Percentiles rank a stretch among this genome's conserved stretches.
Evolutionary conservation across 495 filamentous ascomycete species (phyloP).

Genomic region (Aspergillus diversus): DNA sequence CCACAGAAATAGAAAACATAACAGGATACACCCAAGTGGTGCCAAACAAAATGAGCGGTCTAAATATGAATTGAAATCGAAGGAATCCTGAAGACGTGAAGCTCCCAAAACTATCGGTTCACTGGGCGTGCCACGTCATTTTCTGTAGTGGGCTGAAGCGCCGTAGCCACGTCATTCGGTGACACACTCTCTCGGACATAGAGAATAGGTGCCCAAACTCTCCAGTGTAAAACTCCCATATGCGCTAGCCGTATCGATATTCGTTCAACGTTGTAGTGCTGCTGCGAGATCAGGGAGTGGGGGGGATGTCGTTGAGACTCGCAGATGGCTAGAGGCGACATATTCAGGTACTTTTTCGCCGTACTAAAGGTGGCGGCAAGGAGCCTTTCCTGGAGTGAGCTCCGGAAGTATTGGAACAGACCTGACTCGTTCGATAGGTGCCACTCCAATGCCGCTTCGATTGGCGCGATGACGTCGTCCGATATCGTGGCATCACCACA

Average conservation of each 20-base stretch:
- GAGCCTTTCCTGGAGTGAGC: constrained; percentile 39
- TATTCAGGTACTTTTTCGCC: constrained; percentile 43
- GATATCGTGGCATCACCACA: constrained; percentile 37
- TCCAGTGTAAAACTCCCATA: constrained; percentile 82
- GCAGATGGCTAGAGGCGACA: constrained; percentile 51
- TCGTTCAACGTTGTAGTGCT: constrained; percentile 60
- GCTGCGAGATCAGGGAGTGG: constrained; percentile 30
- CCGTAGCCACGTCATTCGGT: constrained; percentile 26
- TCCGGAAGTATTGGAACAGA: constrained; percentile 41
- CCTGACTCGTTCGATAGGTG: constrained; percentile 44
- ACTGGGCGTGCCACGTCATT: constrained; percentile 21
- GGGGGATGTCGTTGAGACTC: constrained; percentile 45
- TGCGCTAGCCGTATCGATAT: constrained; percentile 77
- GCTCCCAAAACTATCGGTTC: not conserved
- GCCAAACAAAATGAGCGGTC: not conserved
- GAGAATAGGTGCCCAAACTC: constrained; percentile 76
- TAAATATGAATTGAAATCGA: not conserved
- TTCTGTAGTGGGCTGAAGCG: constrained; percentile 9
- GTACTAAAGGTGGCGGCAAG: constrained; percentile 36
- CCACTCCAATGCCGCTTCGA: constrained; percentile 42
- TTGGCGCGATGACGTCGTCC: constrained; percentile 42
- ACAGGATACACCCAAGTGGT: not conserved
- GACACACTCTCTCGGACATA: constrained; percentile 54
- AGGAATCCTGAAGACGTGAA: no score
- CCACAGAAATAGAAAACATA: not conserved